Evolutionary conservation across 2,329 filamentous ascomycete genomes (phyloP).

Genomic region (Phaeomoniella chlamydospora): DNA sequence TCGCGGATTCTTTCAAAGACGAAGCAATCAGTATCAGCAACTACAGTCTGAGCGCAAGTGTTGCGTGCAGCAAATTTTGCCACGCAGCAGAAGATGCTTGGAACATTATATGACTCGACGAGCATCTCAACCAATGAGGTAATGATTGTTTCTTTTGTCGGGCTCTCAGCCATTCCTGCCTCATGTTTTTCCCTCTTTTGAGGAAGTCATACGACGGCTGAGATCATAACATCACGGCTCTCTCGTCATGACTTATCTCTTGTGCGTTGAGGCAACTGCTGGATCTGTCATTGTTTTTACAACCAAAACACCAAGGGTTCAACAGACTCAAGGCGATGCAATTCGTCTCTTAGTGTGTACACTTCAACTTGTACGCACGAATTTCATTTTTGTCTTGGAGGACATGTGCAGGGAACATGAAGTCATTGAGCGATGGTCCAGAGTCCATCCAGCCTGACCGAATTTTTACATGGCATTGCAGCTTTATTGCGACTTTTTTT

Average conservation of each 20-base stretch:
- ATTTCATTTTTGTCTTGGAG: background rate
- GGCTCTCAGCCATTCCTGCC: background rate
- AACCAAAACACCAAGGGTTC: conserved; percentile 70
- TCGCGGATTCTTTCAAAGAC: conserved; percentile 86
- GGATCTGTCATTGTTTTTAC: conserved; percentile 68
- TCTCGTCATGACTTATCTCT: conserved; percentile 16
- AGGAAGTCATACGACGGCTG: conserved; percentile 22
- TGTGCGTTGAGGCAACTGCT: conserved; percentile 49
- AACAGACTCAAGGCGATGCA: conserved; percentile 45
- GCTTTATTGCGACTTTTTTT: too few species aligned
- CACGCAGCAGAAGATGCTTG: conserved; percentile 94
- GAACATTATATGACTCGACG: conserved; percentile 62
- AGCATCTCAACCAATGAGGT: conserved; percentile 15
- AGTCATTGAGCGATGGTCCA: background rate
- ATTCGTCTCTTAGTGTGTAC: conserved; percentile 21
- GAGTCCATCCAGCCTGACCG: too few species aligned
- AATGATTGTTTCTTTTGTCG: conserved; percentile 12
- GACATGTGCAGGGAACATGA: background rate
- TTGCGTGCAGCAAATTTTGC: conserved; percentile 98
- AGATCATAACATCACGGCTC: conserved; percentile 61
- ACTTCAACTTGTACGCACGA: conserved; percentile 49
- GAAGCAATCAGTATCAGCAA: conserved; percentile 98
- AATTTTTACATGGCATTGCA: too few species aligned
- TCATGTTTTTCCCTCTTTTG: conserved; percentile 3
- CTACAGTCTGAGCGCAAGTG: conserved; percentile 91